Base-by-base conservation (phyloP, 2,329 filamentous ascomycete genomes). In the Fusarium multiceps region DNA sequence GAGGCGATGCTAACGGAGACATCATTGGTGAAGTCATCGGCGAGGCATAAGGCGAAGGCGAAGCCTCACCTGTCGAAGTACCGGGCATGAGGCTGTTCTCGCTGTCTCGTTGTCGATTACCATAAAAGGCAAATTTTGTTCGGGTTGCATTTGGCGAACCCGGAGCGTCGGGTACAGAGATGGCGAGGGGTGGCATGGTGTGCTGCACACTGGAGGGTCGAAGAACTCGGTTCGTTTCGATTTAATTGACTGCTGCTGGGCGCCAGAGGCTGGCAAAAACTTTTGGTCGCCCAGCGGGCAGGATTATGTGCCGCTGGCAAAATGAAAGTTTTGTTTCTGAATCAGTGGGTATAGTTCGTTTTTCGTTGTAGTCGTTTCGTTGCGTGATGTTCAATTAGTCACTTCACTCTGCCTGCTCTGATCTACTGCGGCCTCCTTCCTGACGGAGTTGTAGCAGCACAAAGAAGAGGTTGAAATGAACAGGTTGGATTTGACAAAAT, bases 211-310 rank as follows among this genome's bases (percentile, higher is more conserved):
- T 62, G 61, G 54, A 58, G 41, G 66, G 55, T 49, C 10, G 42
- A 53, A 50, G 40, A 42, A 64, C 54, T 37, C 50, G 45, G 42
- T 62, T 61, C n/a, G 34, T 42, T 53, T 27, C 50, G 41, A 41
- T 60, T 61, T 37, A 11, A 37, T 37, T 37, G 34, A 62, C 63
- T 74, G 58, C 69, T 73, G 66, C 71, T 70, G 59, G 67, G 72
- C 72, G 59, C 65, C 67, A 69, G 57, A 67, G 61, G 59, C 54
- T 65, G 55, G 57, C 63, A 59, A 65, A 63, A 66, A 57, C 65
- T 66, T 69, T 69, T 74, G 62, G 72, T 63, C 71, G 72, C 72
- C 68, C 72, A 70, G 68, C 56, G 63, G 68, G 62, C 59, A 62
- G 59, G 51, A 37, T 37, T 41, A 53, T 20, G 21, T 30, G 28